These are phyloP conservation scores for Dioscorea alata DNA, from an alignment of 106 monocot genomes.

Conservation along the genomic window DNA sequence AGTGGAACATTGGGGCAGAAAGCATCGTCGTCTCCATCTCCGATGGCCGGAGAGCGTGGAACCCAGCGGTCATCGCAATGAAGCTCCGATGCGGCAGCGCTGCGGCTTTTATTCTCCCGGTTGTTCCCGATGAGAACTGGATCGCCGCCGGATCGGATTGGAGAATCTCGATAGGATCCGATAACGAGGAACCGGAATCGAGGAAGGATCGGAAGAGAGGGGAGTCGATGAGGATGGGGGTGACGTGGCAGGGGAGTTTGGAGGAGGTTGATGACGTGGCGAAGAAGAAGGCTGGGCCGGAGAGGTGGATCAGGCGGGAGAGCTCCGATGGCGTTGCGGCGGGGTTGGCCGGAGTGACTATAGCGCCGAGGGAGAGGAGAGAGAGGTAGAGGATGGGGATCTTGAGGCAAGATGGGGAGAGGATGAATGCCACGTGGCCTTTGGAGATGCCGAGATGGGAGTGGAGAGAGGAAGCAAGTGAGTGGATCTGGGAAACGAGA, in stretches of 20 bases:
- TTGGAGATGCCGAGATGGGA: conserved; percentile 10
- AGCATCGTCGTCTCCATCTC: conserved; percentile 21
- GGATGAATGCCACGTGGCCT: conserved; percentile 42
- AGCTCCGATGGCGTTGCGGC: conserved; percentile 45
- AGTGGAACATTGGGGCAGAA: conserved; percentile 68
- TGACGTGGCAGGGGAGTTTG: conserved; percentile 30
- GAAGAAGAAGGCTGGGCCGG: conserved; percentile 32
- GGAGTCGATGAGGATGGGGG: conserved; percentile 43
- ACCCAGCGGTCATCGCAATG: conserved; percentile 43
- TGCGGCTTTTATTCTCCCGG: conserved; percentile 55
- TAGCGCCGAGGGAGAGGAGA: conserved; percentile 57
- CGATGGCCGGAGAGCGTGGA: conserved; percentile 2
- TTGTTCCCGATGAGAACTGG: conserved; percentile 80
- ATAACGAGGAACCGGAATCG: background rate
- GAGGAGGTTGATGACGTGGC: conserved; percentile 21
- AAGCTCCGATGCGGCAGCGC: conserved; percentile 57
- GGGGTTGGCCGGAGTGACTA: conserved; percentile 58
- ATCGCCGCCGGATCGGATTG: conserved; percentile 60
- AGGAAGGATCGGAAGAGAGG: conserved; percentile 33
- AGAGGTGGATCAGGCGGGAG: conserved; percentile 37
- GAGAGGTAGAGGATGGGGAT: conserved; percentile 58
- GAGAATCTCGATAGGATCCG: conserved; percentile 6
- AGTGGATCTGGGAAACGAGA: conserved; percentile 19
- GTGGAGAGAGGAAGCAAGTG: conserved; percentile 29
- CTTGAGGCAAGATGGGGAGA: conserved; percentile 32